phyloP scores from a whole-genome alignment of 345 rosid genomes.

The Luvunga scandens region DNA sequence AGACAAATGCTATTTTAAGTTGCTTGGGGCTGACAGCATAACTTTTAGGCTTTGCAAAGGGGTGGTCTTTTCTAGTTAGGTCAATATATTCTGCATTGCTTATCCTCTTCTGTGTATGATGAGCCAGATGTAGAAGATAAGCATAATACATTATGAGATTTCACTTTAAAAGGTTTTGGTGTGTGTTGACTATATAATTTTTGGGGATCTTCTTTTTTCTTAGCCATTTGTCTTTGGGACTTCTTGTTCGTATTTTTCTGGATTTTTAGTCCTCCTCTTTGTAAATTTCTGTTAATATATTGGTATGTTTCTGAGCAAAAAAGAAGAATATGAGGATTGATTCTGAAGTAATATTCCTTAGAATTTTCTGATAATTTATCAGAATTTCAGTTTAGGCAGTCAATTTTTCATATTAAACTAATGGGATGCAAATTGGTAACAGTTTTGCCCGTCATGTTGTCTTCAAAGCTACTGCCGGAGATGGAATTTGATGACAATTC shows the following conservation, averaged over 20 bases:
- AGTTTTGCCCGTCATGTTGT: conserved; percentile 96
- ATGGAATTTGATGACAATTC: conserved; percentile 85
- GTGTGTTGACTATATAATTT: neutral
- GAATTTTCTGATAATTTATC: neutral
- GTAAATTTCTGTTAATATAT: neutral
- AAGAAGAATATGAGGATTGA: neutral
- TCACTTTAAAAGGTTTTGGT: neutral
- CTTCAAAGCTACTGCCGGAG: conserved; percentile 88
- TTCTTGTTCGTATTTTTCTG: neutral
- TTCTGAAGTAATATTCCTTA: neutral
- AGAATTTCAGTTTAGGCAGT: neutral
- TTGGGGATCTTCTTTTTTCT: neutral
- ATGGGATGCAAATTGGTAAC: conserved; percentile 16
- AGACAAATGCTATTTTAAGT: neutral
- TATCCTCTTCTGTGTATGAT: neutral
- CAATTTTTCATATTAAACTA: neutral
- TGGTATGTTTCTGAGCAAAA: neutral
- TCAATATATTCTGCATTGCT: neutral
- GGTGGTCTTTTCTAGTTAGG: neutral
- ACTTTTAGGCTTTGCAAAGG: neutral
- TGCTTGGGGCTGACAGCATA: neutral
- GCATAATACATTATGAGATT: neutral
- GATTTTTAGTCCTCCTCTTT: neutral
- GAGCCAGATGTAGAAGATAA: neutral
- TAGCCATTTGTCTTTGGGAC: neutral